Conservation (phyloP, 495 filamentous ascomycete species). For the Neurospora tetrasperma region DNA sequence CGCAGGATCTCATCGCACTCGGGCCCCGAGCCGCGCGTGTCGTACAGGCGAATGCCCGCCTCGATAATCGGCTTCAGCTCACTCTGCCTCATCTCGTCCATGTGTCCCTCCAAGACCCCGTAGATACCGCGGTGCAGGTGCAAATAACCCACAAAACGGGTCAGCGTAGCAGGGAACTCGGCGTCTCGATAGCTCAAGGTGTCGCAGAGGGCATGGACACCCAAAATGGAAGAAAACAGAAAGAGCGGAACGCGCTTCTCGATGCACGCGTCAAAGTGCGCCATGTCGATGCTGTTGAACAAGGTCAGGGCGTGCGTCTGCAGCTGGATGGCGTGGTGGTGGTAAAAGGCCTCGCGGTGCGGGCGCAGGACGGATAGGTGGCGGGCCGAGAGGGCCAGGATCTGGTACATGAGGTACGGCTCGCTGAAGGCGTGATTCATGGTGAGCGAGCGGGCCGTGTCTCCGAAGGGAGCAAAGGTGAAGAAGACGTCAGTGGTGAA, state of each 20-base stretch:
- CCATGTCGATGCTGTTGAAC: constrained; percentile 31
- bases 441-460: constrained; percentile 2
- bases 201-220: constrained; percentile 39
- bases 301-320: constrained; percentile 37
- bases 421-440: constrained; percentile 16
- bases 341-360: constrained; percentile 25
- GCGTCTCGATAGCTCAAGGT: constrained; percentile 18
- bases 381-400: constrained; percentile 36
- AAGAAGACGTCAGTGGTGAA: constrained; percentile 11
- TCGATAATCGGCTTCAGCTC: constrained; percentile 18
- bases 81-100: constrained; percentile 12
- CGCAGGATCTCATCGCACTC: constrained; percentile 15
- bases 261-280: constrained; percentile 3
- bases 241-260: constrained; percentile 35
- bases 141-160: constrained; percentile 31
- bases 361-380: constrained; percentile 31
- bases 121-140: constrained; percentile 36
- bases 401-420: constrained; percentile 34
- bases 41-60: constrained; percentile 8
- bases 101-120: constrained; percentile 16
- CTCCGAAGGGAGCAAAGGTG: constrained; percentile 4
- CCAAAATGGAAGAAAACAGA: constrained; percentile 39
- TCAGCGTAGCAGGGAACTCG: constrained; percentile 29
- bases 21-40: constrained; percentile 6
- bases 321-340: constrained; percentile 35